Evolutionary conservation across 2,329 filamentous ascomycete genomes (phyloP), one percentile per base, ranked within the genome.

Genomic region (Fragosphaeria purpurea): DNA sequence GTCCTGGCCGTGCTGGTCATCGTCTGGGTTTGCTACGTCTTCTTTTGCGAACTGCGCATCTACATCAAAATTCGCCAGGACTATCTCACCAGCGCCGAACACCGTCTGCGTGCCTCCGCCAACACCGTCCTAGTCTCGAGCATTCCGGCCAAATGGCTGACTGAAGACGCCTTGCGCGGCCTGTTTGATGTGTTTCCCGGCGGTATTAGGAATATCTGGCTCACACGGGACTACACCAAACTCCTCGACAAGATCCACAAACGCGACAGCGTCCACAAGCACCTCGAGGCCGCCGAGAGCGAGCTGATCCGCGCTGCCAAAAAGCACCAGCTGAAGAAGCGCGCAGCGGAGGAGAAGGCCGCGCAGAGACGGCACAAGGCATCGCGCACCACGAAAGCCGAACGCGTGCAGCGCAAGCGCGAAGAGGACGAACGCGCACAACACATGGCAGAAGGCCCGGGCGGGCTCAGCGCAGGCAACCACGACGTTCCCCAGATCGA

Each of bases 171-270:
- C 0, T 75, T 98, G 5, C 77, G 82, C 52, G 85, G 85, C 0
- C 73, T 98, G 0, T 98, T 94, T 61, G 93, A 98, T 63, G 90
- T 97, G 1, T 97, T 96, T 59, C 93, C 93, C 0, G 93, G 93
- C 22, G 93, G 93, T 34, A 85, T 98, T 61, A 81, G 88, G 53
- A 97, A 97, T 58, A 86, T 98, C 44, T 98, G 91, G 90, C 83
- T 98, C 59, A 98, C 96, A 53, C 80, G 91, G 54, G 87, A 98
- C 62, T 84, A 88, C 57, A 87, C 90, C 42, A 77, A 83, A 7
- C 76, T 98, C 9, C 77, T 87, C 44, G 85, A 90, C 54, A 97
- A 97, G 63, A 85, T 97, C 44, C 78, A 86, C 46, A 71, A 80
- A 56, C 79, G 93, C 43, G 80, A 89, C 54, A 69, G 76, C 7